A percentile compares a stretch with the other conserved stretches of the same genome.
These are phyloP conservation scores for Phylloporus sp. DNA, from an alignment of 1,284 basidiomycete genomes.

Conservation along the genomic window DNA sequence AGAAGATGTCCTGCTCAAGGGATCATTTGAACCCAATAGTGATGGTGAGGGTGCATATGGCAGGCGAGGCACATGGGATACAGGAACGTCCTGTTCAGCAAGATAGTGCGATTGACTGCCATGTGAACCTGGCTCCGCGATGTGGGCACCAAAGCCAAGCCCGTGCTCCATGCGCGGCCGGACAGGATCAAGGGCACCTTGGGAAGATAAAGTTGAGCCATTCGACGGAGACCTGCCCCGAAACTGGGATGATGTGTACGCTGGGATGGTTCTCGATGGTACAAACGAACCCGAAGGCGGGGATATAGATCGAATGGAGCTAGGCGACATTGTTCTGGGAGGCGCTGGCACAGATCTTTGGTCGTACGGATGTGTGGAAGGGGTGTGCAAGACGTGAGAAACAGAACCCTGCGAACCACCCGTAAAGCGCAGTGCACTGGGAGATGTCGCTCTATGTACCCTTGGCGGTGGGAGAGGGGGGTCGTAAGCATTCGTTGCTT, in stretches of 20 bases:
- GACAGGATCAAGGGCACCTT: conserved; percentile 27
- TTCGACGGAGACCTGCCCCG: conserved; percentile 54
- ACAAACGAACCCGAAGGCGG: conserved; percentile 31
- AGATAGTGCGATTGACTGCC: conserved; percentile 17
- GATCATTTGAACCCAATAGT: conserved; percentile 81
- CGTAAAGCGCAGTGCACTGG: conserved; percentile 28
- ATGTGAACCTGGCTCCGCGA: conserved; percentile 26
- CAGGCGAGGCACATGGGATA: conserved; percentile 49
- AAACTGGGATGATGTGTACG: conserved; percentile 26
- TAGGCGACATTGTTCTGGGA: conserved; percentile 42
- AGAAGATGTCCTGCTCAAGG: conserved; percentile 73
- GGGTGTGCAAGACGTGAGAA: conserved; percentile 17
- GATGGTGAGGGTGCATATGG: conserved; percentile 79
- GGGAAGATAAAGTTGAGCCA: conserved; percentile 50
- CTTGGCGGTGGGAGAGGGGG: conserved; percentile 70
- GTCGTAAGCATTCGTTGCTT: conserved; percentile 76
- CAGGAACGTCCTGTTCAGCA: conserved; percentile 45
- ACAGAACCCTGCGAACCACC: conserved; percentile 17
- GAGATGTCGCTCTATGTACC: conserved; percentile 36
- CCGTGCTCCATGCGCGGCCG: conserved; percentile 35
- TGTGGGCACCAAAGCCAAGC: conserved; percentile 27
- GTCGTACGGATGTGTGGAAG: conserved; percentile 24
- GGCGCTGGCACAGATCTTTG: conserved; percentile 18
- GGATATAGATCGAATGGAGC: conserved; percentile 35
- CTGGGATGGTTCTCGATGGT: conserved; percentile 19